Evolutionary conservation across 108 stramenopile species (phyloP).

Genomic region (Stephanodiscus triporus): DNA sequence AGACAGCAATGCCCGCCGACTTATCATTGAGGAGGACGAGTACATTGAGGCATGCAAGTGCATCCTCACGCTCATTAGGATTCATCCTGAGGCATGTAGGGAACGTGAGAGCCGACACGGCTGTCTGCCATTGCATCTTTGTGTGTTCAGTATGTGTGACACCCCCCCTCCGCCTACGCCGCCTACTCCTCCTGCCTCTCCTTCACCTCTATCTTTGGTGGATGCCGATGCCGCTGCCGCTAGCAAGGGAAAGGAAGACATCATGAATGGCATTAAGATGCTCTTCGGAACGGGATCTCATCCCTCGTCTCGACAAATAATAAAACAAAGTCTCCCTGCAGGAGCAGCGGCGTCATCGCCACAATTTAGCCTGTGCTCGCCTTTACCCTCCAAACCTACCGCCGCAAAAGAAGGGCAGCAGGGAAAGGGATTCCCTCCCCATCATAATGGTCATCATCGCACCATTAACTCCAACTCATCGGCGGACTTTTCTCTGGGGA

Average conservation of each 20-base stretch:
- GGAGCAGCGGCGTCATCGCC: not conserved
- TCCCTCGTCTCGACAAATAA: not conserved
- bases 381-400: not conserved
- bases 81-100: conserved; percentile 82
- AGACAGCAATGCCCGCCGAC: conserved; percentile 4
- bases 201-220: not conserved
- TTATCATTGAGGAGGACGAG: conserved; percentile 59
- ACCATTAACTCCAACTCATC: conserved; percentile 35
- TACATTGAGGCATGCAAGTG: conserved; percentile 81
- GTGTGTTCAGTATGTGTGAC: conserved; percentile 82
- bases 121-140: conserved; percentile 86
- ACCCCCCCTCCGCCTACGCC: conserved; percentile 48
- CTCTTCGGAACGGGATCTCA: not conserved
- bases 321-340: not conserved
- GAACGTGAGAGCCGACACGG: conserved; percentile 86
- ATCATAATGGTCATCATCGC: conserved; percentile 4
- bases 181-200: not conserved
- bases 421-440: not conserved
- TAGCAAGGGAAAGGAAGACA: not conserved
- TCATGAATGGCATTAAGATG: conserved; percentile 1
- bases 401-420: not conserved
- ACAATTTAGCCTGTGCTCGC: not conserved
- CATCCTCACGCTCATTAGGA: conserved; percentile 63
- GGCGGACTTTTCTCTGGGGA: conserved; percentile 45
- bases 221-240: not conserved